Evolutionary conservation across 2,329 filamentous ascomycete genomes (phyloP).

Genomic region (Fusarium pseudograminearum): DNA sequence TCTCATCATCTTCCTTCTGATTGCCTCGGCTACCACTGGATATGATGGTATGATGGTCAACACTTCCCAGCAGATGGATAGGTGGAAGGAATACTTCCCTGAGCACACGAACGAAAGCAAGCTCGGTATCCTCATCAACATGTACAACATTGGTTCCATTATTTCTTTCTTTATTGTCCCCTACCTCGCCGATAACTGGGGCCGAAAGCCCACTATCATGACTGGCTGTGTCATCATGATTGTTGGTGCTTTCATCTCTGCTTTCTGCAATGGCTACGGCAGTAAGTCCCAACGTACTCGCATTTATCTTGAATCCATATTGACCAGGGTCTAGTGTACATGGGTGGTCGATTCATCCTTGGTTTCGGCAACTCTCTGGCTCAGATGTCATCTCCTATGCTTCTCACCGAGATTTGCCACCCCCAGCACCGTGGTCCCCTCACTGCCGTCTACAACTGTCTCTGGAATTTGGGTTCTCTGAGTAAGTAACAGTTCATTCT

Average conservation of each 20-base stretch:
- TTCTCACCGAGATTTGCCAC: constrained; percentile 75
- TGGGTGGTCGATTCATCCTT: constrained; percentile 56
- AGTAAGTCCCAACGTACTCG: constrained; percentile 50
- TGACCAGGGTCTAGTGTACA: constrained; percentile 51
- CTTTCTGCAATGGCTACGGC: constrained; percentile 58
- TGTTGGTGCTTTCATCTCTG: constrained; percentile 56
- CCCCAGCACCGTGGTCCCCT: constrained; percentile 75
- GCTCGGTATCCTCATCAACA: constrained; percentile 63
- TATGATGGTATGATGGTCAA: constrained; percentile 73
- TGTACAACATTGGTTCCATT: constrained; percentile 65
- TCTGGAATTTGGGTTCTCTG: constrained; percentile 73
- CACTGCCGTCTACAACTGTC: constrained; percentile 75
- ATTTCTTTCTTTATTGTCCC: constrained; percentile 61
- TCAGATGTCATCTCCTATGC: constrained; percentile 72
- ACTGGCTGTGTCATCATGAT: constrained; percentile 61
- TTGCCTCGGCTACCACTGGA: constrained; percentile 71
- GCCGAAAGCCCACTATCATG: constrained; percentile 59
- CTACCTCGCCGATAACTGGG: constrained; percentile 59
- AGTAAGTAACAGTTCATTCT: constrained; percentile 35
- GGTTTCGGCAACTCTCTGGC: constrained; percentile 76
- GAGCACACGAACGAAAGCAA: constrained; percentile 54
- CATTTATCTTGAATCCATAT: background rate
- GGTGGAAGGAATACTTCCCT: constrained; percentile 65
- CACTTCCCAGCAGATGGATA: constrained; percentile 68
- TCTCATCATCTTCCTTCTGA: constrained; percentile 65